A percentile compares a stretch with the other conserved stretches of the same genome.
Conservation (phyloP, 345 rosid genomes). For the Hypericum androsaemum region DNA sequence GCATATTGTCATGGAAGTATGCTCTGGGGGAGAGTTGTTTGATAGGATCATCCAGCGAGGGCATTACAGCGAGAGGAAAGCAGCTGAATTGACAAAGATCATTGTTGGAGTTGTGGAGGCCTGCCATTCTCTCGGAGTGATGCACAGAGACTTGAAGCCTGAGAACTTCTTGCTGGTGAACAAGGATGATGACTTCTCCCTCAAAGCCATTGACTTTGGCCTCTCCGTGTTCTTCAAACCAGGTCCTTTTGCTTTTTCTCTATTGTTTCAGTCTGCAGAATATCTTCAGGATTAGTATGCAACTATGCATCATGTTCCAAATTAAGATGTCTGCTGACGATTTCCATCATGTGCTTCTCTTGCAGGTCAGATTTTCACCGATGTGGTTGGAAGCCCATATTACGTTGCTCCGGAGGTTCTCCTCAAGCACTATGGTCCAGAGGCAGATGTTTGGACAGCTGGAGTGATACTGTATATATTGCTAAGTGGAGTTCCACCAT, state of each 20-base stretch:
- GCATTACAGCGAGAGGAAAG: constrained; percentile 90
- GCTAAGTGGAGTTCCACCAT: constrained; percentile 97
- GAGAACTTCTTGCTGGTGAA: constrained; percentile 95
- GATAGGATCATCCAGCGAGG: constrained; percentile 96
- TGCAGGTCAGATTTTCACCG: constrained; percentile 77
- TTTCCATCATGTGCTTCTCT: too few species aligned
- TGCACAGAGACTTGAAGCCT: constrained; percentile 98
- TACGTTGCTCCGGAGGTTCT: constrained; percentile 98
- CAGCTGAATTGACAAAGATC: constrained; percentile 87
- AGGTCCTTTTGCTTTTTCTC: too few species aligned
- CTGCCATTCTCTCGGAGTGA: constrained; percentile 93
- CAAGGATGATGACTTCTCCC: constrained; percentile 94
- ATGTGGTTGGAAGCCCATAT: constrained; percentile 97
- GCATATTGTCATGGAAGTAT: constrained; percentile 96
- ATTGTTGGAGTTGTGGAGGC: constrained; percentile 94
- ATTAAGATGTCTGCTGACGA: too few species aligned
- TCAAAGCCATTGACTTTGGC: constrained; percentile 97
- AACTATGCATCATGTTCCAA: too few species aligned
- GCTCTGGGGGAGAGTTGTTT: constrained; percentile 87
- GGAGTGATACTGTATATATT: constrained; percentile 90
- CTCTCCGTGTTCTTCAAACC: constrained; percentile 97
- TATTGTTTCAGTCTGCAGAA: too few species aligned
- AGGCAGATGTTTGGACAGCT: constrained; percentile 97
- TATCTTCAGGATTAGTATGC: too few species aligned
- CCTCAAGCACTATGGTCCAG: constrained; percentile 84